phyloP scores from a whole-genome alignment of 371 early-diverging fungal genomes.

The Homolaphlyctis polyrhiza region DNA sequence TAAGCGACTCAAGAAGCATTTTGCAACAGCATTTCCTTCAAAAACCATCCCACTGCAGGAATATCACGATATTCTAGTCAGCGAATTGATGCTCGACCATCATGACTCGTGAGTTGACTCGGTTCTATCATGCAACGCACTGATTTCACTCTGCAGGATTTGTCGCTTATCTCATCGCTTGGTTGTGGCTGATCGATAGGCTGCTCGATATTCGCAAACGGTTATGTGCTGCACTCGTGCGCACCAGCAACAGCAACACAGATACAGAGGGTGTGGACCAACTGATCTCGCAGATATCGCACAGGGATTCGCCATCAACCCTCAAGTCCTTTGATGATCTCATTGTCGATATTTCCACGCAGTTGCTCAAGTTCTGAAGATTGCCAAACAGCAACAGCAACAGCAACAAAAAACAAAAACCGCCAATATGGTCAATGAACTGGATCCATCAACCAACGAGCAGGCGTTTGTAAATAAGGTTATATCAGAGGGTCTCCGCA shows the following conservation, averaged over 20 bases:
- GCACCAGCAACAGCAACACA: background rate
- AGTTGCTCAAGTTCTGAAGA: background rate
- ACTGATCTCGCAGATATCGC: background rate
- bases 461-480: constrained; percentile 60
- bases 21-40: background rate
- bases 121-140: background rate
- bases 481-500: constrained; percentile 57
- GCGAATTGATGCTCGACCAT: background rate
- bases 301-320: too few species aligned
- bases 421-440: constrained; percentile 9
- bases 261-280: background rate
- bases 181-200: background rate
- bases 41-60: background rate
- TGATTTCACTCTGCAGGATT: background rate
- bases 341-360: background rate
- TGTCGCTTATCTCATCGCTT: background rate
- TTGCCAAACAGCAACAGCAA: background rate
- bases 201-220: background rate
- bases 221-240: background rate
- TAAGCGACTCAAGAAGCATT: background rate
- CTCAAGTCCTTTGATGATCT: too few species aligned
- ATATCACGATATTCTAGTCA: background rate
- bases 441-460: constrained; percentile 22
- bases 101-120: background rate
- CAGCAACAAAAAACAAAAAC: background rate